A percentile compares a stretch with the other conserved stretches of the same genome.
phyloP scores from a whole-genome alignment of 495 filamentous ascomycete genomes.

The Hyaloscypha variabilis region DNA sequence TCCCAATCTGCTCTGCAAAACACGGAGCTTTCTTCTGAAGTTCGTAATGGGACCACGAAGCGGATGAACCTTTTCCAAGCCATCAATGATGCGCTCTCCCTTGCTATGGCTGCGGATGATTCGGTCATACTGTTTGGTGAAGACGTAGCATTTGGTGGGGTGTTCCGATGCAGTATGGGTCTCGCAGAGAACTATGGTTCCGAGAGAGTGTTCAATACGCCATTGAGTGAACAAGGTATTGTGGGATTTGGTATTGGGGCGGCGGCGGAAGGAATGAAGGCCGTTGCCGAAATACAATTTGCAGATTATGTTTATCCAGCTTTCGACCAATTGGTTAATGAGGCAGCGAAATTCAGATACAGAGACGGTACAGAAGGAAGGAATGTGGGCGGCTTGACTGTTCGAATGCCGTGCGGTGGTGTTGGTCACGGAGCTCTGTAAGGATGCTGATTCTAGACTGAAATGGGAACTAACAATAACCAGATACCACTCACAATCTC shows the following conservation, averaged over 20 bases:
- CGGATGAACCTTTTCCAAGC: constrained; percentile 91
- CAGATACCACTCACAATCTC: constrained; percentile 91
- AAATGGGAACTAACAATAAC: constrained; percentile 9
- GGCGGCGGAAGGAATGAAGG: constrained; percentile 88
- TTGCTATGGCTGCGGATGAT: constrained; percentile 81
- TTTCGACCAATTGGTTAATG: constrained; percentile 97
- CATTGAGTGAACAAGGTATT: constrained; percentile 91
- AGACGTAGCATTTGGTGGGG: constrained; percentile 95
- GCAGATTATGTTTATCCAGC: constrained; percentile 97
- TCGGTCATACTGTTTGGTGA: constrained; percentile 92
- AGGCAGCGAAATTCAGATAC: constrained; percentile 92
- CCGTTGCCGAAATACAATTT: constrained; percentile 96
- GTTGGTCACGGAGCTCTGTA: constrained; percentile 95
- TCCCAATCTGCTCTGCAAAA: constrained; percentile 66
- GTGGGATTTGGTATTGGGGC: constrained; percentile 90
- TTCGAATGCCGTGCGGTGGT: constrained; percentile 92
- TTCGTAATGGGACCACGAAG: constrained; percentile 71
- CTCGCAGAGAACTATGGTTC: constrained; percentile 83
- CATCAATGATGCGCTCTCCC: constrained; percentile 85
- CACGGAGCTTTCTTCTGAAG: constrained; percentile 62
- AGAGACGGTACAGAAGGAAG: constrained; percentile 73
- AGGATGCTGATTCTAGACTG: constrained; percentile 30
- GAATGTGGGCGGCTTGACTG: constrained; percentile 76
- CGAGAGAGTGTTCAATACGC: constrained; percentile 95
- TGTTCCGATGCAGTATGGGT: constrained; percentile 94